phyloP scores from a whole-genome alignment of 805 yeast genomes.

The Candida railenensis region DNA sequence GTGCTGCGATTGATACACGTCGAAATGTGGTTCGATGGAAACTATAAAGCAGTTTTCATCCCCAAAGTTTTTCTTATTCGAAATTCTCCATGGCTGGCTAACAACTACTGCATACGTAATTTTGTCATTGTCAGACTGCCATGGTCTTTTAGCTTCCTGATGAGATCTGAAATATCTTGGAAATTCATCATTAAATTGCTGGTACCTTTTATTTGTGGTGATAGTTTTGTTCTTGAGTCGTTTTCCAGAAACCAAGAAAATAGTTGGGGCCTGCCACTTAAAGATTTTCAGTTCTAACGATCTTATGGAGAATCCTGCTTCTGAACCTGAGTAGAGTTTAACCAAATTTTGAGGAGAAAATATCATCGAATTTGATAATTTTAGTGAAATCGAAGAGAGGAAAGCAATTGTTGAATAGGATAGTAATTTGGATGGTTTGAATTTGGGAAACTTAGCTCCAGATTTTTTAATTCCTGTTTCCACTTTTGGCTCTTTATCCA shows the following conservation, averaged over 20 bases:
- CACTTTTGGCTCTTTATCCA: conserved; percentile 42
- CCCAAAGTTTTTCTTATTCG: conserved; percentile 75
- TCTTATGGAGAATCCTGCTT: conserved; percentile 82
- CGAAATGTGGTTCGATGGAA: conserved; percentile 67
- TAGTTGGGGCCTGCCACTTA: conserved; percentile 88
- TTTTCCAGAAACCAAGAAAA: conserved; percentile 68
- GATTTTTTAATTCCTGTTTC: too few relatives aligned
- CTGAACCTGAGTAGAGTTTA: conserved; percentile 69
- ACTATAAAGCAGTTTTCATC: conserved; percentile 55
- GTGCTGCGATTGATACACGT: conserved; percentile 37
- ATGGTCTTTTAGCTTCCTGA: conserved; percentile 20
- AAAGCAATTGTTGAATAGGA: conserved; percentile 18
- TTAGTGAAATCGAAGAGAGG: conserved; percentile 30
- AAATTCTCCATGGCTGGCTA: conserved; percentile 72
- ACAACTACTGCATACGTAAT: conserved; percentile 66
- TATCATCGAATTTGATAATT: conserved; percentile 24
- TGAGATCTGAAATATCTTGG: conserved; percentile 30
- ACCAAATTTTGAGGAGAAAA: conserved; percentile 46
- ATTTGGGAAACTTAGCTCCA: conserved; percentile 13
- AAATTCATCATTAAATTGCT: conserved; percentile 49
- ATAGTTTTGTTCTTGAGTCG: conserved; percentile 37
- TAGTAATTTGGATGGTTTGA: conserved; percentile 25
- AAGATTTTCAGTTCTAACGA: conserved; percentile 80
- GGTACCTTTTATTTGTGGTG: conserved; percentile 45
- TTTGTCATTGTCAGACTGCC: conserved; percentile 42